Percentiles rank a stretch among this genome's conserved stretches.
These are phyloP conservation scores for Apiospora sp. DNA, from an alignment of 2,329 filamentous ascomycete genomes.

Conservation along the genomic window DNA sequence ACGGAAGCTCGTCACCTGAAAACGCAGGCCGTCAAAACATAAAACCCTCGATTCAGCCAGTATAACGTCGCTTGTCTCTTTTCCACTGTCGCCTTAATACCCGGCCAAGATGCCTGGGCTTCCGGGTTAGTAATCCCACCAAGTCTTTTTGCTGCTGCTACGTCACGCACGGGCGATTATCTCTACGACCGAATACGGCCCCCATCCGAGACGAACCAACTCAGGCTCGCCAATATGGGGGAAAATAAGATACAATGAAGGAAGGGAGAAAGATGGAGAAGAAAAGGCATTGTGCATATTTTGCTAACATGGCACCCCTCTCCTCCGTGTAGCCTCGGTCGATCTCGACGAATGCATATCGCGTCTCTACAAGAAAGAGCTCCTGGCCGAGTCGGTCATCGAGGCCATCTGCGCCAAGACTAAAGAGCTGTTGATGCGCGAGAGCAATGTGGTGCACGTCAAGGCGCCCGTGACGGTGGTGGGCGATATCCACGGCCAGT, in stretches of 20 bases:
- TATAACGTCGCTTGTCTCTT: conserved; percentile 17
- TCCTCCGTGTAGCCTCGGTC: conserved; percentile 74
- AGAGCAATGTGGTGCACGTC: conserved; percentile 99
- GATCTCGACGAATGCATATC: conserved; percentile 99
- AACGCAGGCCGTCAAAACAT: background rate
- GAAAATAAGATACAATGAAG: background rate
- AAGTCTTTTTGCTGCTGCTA: conserved; percentile 16
- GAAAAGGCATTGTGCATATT: background rate
- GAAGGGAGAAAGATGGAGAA: background rate
- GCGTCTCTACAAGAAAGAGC: conserved; percentile 94
- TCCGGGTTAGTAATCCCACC: conserved; percentile 54
- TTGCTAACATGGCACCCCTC: conserved; percentile 8
- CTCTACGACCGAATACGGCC: background rate
- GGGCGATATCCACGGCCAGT: conserved; percentile 98
- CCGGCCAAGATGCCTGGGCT: conserved; percentile 61
- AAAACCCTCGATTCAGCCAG: background rate
- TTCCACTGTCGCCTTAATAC: conserved; percentile 11
- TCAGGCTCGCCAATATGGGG: background rate
- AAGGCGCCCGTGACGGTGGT: conserved; percentile 95
- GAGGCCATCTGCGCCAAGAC: conserved; percentile 99
- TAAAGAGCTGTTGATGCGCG: conserved; percentile 98
- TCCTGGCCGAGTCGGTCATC: conserved; percentile 96
- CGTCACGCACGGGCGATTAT: background rate
- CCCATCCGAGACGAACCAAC: background rate
- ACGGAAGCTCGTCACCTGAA: conserved; percentile 37